Base-by-base conservation (phyloP, 805 yeast genomes). In the Lipomyces anomalus region DNA sequence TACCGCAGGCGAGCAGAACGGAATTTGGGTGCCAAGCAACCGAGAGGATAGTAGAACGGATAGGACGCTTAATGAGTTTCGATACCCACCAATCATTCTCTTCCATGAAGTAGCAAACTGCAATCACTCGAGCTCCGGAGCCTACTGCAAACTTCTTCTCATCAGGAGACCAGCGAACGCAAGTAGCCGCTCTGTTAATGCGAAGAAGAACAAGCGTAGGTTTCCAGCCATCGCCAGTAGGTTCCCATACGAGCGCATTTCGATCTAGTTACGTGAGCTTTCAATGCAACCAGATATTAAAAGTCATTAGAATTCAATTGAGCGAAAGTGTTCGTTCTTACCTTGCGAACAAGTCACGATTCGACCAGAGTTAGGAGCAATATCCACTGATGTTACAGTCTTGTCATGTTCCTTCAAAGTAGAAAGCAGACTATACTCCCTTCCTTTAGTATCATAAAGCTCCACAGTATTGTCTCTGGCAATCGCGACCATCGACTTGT, bases 61-160 rank as follows among this genome's bases (percentile, higher is more conserved):
- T 72, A n/a, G 97, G 95, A 67, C 85, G 87, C 71, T 89, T 89
- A 67, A 92, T 83, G 69, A 90, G 98, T 67, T 90, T 90, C 11
- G 97, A 86, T 42, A 92, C 89, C 99, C 99, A 92, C 99, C 99
- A 92, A 64, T 92, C 95, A 65, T 90, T 92, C 59, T 88, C 96
- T 52, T 74, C 84, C 68, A 92, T 98, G 64, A 84, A 92, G 69
- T 89, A 92, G 70, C 98, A 92, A 40, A 92, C 84, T 6, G 97
- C 96, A 66, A 92, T 82, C 52, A 84, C 83, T 49, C 97, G 73
- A 37, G 95, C 97, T 38, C 95, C 87, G 2, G 95, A 84, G 0
- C 97, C 98, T 39, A 90, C 97, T 1, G 98, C 98, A 67, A 92
- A 92, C 70, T 92, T 92, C 61, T 69, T 70, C n/a, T 96, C 97